Percentiles rank a stretch among this genome's conserved stretches.
Conservation (phyloP, 768 basidiomycete species). For the Mycena kentingensis region DNA sequence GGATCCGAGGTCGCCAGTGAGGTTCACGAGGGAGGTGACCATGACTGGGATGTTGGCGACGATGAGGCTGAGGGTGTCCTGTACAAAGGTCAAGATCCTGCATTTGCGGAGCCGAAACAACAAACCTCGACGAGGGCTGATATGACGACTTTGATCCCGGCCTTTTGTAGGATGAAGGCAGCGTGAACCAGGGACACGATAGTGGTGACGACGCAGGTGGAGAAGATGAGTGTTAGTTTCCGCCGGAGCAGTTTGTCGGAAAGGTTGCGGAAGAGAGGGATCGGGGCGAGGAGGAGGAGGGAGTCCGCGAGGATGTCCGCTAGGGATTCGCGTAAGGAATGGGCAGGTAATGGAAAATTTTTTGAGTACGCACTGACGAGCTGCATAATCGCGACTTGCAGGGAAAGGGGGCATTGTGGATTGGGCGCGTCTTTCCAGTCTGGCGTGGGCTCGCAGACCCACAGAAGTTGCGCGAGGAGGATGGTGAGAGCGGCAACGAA, state of each 20-base stretch:
- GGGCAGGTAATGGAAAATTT: not conserved
- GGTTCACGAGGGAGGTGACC: constrained; percentile 30
- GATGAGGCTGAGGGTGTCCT: constrained; percentile 39
- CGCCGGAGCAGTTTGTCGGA: constrained; percentile 40
- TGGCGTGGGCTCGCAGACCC: constrained; percentile 43
- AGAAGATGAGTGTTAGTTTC: constrained; percentile 53
- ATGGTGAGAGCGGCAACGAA: constrained; percentile 35
- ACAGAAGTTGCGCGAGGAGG: constrained; percentile 46
- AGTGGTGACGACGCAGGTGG: constrained; percentile 54
- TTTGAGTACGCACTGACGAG: constrained; percentile 45
- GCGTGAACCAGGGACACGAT: constrained; percentile 51
- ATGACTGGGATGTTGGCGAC: constrained; percentile 45
- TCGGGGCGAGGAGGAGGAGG: constrained; percentile 47
- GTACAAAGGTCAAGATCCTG: not conserved
- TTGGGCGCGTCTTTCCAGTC: constrained; percentile 39
- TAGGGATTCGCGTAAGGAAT: constrained; percentile 25
- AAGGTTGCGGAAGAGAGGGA: constrained; percentile 47
- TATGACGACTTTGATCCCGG: constrained; percentile 34
- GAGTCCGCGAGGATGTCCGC: constrained; percentile 51
- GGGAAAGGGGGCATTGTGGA: constrained; percentile 46
- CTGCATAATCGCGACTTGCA: constrained; percentile 53
- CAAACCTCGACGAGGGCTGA: constrained; percentile 47
- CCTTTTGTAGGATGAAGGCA: constrained; percentile 37
- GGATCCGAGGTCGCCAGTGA: constrained; percentile 11
- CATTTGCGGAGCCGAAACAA: not conserved